Evolutionary conservation across 805 yeast species (phyloP), one percentile per base, ranked within the genome.

Genomic region (Yarrowia deformans): DNA sequence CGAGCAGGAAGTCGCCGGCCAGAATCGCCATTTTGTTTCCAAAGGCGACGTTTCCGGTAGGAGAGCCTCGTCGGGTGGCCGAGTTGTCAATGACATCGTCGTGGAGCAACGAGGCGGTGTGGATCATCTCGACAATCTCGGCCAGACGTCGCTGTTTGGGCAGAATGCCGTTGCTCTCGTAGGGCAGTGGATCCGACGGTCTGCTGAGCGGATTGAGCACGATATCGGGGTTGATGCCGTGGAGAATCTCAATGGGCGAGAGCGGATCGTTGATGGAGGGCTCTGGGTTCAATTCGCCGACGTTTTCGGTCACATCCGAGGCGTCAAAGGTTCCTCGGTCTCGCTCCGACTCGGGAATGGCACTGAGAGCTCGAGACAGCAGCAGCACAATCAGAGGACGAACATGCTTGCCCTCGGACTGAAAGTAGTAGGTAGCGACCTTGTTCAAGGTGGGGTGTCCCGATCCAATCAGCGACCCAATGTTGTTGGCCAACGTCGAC

Each of bases 111-210:
- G 97, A 90, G 3, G 99, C 98, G 0, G 98, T 95, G 78, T 95
- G 99, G 72, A 95, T 95, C 97, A 95, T 91, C 80, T 95, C 99
- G 10, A 94, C 97, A 74, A 95, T 94, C 80, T 95, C 99, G 0
- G 99, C 98, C 69, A 95, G 83, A 70, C 99, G 84, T 72, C 98
- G 84, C 80, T 95, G 99, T 73, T 95, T 93, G 56, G 99, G 98
- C 70, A 94, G 81, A 63, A 95, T 91, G 1, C 97, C 97, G 73
- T 86, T 86, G 69, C 85, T 81, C 16, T 85, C 84, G 58, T 85
- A 82, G 0, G 94, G 92, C 68, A 89, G 81, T 46, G 86, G 82
- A 72, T 86, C 89, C 84, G 91, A 90, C 10, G 96, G 95, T 74
- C 87, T 86, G 32, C 93, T 87, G 71, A 93, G 82, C 1, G 97